These are phyloP conservation scores for Naganishia vishniacii DNA, from an alignment of 768 basidiomycete species.

Conservation along the genomic window DNA sequence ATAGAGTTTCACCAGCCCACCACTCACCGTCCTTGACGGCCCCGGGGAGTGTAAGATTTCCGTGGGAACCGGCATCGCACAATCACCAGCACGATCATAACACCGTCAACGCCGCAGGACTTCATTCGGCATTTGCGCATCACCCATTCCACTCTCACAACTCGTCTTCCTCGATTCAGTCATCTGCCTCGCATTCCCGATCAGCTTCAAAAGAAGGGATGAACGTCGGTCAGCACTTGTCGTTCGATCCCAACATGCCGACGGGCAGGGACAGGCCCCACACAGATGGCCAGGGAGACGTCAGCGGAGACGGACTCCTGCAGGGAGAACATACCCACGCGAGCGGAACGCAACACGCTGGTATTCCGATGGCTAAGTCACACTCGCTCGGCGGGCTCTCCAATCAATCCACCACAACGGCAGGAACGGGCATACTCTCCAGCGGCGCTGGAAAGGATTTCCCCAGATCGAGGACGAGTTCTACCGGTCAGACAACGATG, in stretches of 20 bases:
- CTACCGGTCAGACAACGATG: conserved; percentile 34
- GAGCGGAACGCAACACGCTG: background rate
- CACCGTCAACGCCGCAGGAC: conserved; percentile 16
- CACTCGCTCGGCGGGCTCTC: conserved; percentile 13
- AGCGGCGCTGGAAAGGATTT: conserved; percentile 27
- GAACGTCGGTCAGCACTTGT: background rate
- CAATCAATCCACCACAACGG: conserved; percentile 5
- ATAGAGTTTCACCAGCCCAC: background rate
- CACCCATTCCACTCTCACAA: conserved; percentile 14
- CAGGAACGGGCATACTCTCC: background rate
- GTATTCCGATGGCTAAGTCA: conserved; percentile 8
- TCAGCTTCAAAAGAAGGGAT: background rate
- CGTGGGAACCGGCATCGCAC: conserved; percentile 10
- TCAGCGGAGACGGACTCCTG: background rate
- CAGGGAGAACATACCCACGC: background rate
- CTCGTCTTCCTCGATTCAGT: background rate
- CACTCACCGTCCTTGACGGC: background rate
- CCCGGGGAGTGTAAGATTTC: conserved; percentile 3
- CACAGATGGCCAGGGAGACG: background rate
- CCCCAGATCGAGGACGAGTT: conserved; percentile 40
- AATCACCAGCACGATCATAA: conserved; percentile 1
- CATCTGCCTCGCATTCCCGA: conserved; percentile 11
- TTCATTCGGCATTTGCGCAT: conserved; percentile 9
- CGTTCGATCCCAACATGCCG: conserved; percentile 14
- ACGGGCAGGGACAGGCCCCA: background rate